Evolutionary conservation across 2,329 filamentous ascomycete genomes (phyloP).

Genomic region (Drechslera avenae): DNA sequence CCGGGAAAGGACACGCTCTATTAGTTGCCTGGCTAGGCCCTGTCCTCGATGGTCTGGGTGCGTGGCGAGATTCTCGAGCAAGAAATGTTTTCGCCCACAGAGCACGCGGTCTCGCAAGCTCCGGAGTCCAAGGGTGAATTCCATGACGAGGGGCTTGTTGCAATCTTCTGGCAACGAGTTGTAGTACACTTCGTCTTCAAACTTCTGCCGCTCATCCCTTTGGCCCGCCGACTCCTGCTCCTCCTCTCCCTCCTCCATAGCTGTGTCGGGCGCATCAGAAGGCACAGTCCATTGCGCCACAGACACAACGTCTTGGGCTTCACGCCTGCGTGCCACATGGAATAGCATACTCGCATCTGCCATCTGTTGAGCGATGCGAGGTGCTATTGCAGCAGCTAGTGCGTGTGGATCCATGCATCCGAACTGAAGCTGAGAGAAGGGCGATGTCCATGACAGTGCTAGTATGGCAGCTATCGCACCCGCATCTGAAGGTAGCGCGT

Average conservation of each 20-base stretch:
- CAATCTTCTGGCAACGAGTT: conserved; percentile 26
- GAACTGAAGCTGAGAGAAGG: conserved; percentile 36
- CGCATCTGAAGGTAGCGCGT: neutral
- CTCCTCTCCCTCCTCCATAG: no score
- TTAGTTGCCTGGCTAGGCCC: conserved; percentile 29
- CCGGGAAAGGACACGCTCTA: conserved; percentile 17
- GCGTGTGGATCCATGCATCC: conserved; percentile 24
- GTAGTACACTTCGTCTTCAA: conserved; percentile 31
- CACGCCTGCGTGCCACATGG: conserved; percentile 20
- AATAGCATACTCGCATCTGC: conserved; percentile 9
- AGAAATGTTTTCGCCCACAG: conserved; percentile 19
- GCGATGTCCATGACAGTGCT: conserved; percentile 32
- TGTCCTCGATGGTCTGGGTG: conserved; percentile 30
- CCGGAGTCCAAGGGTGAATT: conserved; percentile 23
- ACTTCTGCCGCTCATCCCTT: conserved; percentile 25
- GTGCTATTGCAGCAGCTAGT: conserved; percentile 25
- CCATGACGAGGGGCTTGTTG: conserved; percentile 36
- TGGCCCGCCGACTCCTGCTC: conserved; percentile 27
- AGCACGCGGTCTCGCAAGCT: conserved; percentile 21
- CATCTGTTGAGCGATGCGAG: conserved; percentile 30
- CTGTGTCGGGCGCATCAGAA: neutral
- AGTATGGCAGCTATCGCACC: conserved; percentile 33
- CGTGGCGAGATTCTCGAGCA: conserved; percentile 37
- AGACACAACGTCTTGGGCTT: conserved; percentile 19
- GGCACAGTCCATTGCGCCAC: conserved; percentile 37